These are phyloP conservation scores for Eucalyptus regnans DNA, from an alignment of 345 rosid species.

Conservation along the genomic window DNA sequence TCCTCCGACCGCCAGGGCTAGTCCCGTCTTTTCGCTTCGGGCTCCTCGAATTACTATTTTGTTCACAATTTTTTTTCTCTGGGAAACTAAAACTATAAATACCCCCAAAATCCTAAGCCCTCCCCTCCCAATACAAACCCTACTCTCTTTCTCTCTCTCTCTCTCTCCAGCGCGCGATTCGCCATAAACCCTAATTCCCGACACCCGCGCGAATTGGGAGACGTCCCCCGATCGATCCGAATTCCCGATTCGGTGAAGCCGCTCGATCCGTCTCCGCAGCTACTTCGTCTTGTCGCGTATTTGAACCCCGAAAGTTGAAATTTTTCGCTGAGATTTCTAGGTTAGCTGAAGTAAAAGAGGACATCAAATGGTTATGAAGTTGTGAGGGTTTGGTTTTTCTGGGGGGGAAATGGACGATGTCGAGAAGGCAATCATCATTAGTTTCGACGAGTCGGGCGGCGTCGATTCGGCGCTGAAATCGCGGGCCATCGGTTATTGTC, in stretches of 20 bases:
- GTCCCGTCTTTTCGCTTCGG: not conserved
- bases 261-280: not conserved
- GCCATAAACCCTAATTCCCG: not conserved
- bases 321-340: not conserved
- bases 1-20: not conserved
- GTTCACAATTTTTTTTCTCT: not conserved
- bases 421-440: conserved; percentile 68
- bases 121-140: not conserved
- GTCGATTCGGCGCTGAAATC: conserved; percentile 42
- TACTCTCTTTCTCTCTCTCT: not conserved
- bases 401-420: conserved; percentile 58
- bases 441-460: conserved; percentile 70
- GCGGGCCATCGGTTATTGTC: conserved; percentile 47
- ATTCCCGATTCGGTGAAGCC: not conserved
- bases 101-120: not conserved
- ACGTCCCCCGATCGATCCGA: not conserved
- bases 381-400: not conserved
- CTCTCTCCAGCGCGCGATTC: not conserved
- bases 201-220: not conserved
- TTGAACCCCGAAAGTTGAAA: not conserved
- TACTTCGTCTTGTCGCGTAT: not conserved
- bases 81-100: not conserved
- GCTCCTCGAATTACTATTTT: not conserved
- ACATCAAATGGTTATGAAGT: not conserved
- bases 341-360: not conserved